Conservation (phyloP, 2,329 filamentous ascomycete species). For the Coniochaeta prunicola region DNA sequence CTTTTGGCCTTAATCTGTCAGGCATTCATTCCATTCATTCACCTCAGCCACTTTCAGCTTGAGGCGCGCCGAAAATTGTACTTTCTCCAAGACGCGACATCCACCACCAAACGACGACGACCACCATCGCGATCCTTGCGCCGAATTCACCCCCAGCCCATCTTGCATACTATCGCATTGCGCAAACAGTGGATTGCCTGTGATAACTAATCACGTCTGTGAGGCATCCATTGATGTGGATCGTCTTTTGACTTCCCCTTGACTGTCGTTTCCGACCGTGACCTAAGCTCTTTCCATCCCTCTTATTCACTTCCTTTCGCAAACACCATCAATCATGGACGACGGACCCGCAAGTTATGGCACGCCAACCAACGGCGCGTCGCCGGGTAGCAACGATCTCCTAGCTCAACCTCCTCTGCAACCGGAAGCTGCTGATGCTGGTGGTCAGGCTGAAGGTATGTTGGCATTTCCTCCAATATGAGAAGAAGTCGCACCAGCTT, state of each 20-base stretch:
- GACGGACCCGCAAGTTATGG: constrained; percentile 48
- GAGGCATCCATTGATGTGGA: not conserved
- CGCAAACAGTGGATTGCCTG: not conserved
- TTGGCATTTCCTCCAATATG: not conserved
- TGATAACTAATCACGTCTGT: not conserved
- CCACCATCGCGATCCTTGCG: constrained; percentile 5
- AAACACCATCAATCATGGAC: constrained; percentile 39
- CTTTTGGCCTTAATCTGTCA: not conserved
- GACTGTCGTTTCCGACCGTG: not conserved
- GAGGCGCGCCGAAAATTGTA: constrained; percentile 23
- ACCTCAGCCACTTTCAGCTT: not conserved
- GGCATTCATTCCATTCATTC: not conserved
- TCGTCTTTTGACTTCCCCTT: not conserved
- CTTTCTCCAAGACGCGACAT: constrained; percentile 26
- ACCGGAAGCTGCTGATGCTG: constrained; percentile 25
- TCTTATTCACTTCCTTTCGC: constrained; percentile 1
- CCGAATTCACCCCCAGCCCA: not conserved
- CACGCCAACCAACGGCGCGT: constrained; percentile 48
- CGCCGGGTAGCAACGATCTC: constrained; percentile 49
- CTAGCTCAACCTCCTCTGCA: constrained; percentile 48
- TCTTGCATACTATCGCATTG: not conserved
- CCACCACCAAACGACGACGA: not conserved
- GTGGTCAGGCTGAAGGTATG: constrained; percentile 38
- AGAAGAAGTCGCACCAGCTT: constrained; percentile 2
- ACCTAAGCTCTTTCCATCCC: not conserved